Conservation (phyloP, 2,329 filamentous ascomycete species). For the Apiospora koreana region DNA sequence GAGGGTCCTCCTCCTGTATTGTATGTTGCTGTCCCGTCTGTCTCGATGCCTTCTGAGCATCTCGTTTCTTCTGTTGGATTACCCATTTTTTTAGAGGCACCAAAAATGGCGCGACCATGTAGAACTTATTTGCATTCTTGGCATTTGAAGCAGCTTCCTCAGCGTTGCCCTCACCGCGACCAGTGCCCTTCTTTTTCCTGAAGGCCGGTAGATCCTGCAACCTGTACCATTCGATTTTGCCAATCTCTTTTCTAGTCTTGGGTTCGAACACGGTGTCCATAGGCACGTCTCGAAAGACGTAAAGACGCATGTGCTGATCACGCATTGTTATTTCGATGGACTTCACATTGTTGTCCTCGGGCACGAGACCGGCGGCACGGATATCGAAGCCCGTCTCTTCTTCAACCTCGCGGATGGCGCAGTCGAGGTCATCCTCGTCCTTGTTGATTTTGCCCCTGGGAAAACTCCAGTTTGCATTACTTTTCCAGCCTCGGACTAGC, state of each 20-base stretch:
- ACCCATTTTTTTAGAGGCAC: constrained; percentile 89
- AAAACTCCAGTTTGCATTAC: constrained; percentile 94
- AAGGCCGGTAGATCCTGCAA: constrained; percentile 84
- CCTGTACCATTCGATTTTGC: constrained; percentile 94
- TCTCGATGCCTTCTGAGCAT: constrained; percentile 47
- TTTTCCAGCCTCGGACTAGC: constrained; percentile 97
- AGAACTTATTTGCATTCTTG: constrained; percentile 82
- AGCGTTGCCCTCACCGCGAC: constrained; percentile 57
- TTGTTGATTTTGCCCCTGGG: constrained; percentile 98
- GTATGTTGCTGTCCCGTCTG: constrained; percentile 42
- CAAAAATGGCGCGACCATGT: constrained; percentile 96
- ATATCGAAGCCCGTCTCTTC: constrained; percentile 95
- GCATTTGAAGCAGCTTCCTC: constrained; percentile 42
- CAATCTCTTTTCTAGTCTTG: constrained; percentile 93
- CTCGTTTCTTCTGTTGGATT: constrained; percentile 76
- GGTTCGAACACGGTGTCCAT: constrained; percentile 88
- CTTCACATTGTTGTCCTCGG: constrained; percentile 71
- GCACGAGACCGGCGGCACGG: constrained; percentile 72
- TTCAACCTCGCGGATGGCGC: constrained; percentile 90
- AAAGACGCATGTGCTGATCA: constrained; percentile 90
- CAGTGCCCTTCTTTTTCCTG: constrained; percentile 65
- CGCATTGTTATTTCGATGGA: constrained; percentile 87
- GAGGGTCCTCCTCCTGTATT: constrained; percentile 51
- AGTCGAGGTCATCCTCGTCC: constrained; percentile 90
- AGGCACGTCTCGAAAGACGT: constrained; percentile 86